These are phyloP conservation scores for Friedmanniomyces simplex DNA, from an alignment of 495 filamentous ascomycete genomes.

Conservation along the genomic window DNA sequence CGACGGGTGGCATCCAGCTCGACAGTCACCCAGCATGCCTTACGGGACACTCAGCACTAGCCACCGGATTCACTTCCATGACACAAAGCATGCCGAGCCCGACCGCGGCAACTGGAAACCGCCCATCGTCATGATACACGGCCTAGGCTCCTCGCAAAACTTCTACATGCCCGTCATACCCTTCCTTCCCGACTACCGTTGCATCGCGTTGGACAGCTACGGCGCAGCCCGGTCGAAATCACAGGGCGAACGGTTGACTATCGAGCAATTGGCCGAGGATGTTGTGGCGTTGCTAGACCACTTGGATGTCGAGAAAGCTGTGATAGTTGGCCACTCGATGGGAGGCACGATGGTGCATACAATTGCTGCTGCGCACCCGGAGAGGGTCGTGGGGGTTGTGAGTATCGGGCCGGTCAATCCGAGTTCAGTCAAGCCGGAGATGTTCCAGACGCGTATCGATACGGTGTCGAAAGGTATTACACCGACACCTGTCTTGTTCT, in stretches of 20 bases:
- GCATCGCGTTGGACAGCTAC: constrained; percentile 49
- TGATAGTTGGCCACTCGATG: constrained; percentile 53
- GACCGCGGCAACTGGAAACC: constrained; percentile 6
- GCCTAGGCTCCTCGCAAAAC: constrained; percentile 48
- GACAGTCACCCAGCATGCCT: too few species aligned
- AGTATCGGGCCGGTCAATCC: constrained; percentile 51
- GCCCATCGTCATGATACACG: constrained; percentile 40
- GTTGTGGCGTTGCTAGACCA: constrained; percentile 40
- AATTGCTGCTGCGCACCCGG: constrained; percentile 35
- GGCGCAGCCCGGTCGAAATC: constrained; percentile 46
- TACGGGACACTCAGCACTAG: constrained; percentile 33
- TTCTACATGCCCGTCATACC: constrained; percentile 48
- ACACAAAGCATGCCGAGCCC: constrained; percentile 23
- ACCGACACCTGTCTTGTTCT: too few species aligned
- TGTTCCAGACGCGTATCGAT: constrained; percentile 41
- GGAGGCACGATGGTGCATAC: constrained; percentile 45
- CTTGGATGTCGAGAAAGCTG: constrained; percentile 37
- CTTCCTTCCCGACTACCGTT: constrained; percentile 35
- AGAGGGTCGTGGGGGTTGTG: constrained; percentile 40
- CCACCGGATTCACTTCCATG: constrained; percentile 6
- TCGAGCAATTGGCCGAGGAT: constrained; percentile 42
- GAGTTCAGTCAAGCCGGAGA: constrained; percentile 28
- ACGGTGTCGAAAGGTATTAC: constrained; percentile 29
- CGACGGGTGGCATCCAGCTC: too few species aligned
- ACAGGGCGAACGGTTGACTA: constrained; percentile 35